A percentile compares a stretch with the other conserved stretches of the same genome.
These are phyloP conservation scores for Paramecium biaurelia DNA, from an alignment of 73 alveolate genomes.

Conservation along the genomic window DNA sequence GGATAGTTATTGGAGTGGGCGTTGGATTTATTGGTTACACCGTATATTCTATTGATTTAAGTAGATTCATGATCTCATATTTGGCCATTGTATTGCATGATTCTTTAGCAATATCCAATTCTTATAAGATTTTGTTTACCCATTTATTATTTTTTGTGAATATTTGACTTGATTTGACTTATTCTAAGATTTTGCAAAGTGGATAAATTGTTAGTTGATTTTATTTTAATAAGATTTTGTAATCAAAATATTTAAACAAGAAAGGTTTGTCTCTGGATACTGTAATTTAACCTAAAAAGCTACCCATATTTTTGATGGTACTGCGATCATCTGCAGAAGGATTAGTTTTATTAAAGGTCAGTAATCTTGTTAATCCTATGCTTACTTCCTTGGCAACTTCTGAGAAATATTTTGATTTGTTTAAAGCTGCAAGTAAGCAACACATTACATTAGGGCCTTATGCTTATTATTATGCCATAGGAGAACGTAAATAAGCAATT, in stretches of 20 bases:
- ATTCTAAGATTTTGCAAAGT: conserved; percentile 83
- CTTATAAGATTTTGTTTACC: conserved; percentile 60
- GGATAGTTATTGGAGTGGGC: background rate
- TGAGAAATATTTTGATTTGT: conserved; percentile 45
- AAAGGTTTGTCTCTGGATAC: conserved; percentile 87
- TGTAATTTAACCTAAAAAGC: conserved; percentile 90
- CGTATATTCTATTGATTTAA: background rate
- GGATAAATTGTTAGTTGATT: conserved; percentile 76
- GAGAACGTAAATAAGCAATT: conserved; percentile 17
- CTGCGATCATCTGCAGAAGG: conserved; percentile 65
- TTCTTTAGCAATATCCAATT: background rate
- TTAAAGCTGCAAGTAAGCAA: background rate
- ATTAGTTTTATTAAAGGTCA: background rate
- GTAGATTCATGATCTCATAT: conserved; percentile 12
- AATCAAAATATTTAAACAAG: conserved; percentile 84
- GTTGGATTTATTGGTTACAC: conserved; percentile 9
- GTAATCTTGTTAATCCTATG: conserved; percentile 14
- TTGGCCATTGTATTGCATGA: background rate
- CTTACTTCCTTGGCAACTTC: conserved; percentile 41
- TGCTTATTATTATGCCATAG: background rate
- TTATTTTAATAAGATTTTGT: conserved; percentile 80
- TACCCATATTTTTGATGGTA: conserved; percentile 76
- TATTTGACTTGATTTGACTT: conserved; percentile 72
- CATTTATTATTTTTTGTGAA: conserved; percentile 88
- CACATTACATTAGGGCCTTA: background rate